A percentile compares a stretch with the other conserved stretches of the same genome.
Conservation (phyloP, 768 basidiomycete species). For the Ramaria rubella region DNA sequence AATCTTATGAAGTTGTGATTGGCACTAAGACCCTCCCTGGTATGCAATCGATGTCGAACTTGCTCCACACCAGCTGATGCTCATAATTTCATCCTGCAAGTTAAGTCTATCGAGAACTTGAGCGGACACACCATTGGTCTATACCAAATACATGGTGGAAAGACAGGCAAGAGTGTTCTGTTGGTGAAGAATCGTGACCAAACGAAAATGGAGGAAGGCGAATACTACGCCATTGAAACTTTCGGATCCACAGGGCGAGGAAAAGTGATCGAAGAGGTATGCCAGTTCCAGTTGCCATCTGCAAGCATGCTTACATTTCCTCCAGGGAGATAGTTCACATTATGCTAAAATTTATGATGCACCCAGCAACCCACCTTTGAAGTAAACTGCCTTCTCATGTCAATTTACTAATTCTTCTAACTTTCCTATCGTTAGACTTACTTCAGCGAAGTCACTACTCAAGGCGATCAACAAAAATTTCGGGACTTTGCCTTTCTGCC, state of each 20-base stretch:
- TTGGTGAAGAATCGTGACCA: slow-evolving; percentile 86
- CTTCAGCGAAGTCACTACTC: slow-evolving; percentile 78
- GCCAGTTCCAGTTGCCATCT: not conserved
- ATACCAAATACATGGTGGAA: slow-evolving; percentile 89
- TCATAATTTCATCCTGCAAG: slow-evolving; percentile 32
- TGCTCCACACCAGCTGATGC: not conserved
- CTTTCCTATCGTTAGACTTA: slow-evolving; percentile 43
- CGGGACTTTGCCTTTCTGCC: slow-evolving; percentile 91
- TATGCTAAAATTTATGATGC: slow-evolving; percentile 73
- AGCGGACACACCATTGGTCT: slow-evolving; percentile 90
- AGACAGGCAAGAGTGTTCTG: slow-evolving; percentile 80
- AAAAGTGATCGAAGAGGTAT: slow-evolving; percentile 73
- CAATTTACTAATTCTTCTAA: slow-evolving; percentile 4
- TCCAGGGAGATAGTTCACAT: slow-evolving; percentile 90
- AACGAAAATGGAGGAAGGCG: slow-evolving; percentile 98
- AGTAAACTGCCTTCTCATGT: slow-evolving; percentile 41
- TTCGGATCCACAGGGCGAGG: slow-evolving; percentile 97
- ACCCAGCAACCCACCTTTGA: slow-evolving; percentile 57
- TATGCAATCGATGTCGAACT: slow-evolving; percentile 25
- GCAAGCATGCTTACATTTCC: not conserved
- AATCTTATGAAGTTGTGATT: slow-evolving; percentile 96
- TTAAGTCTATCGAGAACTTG: slow-evolving; percentile 90
- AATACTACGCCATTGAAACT: slow-evolving; percentile 98
- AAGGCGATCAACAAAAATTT: slow-evolving; percentile 89
- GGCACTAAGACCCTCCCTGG: slow-evolving; percentile 77